Conservation (phyloP, 2,329 filamentous ascomycete genomes). For the Sporothrix pseudoabietina region DNA sequence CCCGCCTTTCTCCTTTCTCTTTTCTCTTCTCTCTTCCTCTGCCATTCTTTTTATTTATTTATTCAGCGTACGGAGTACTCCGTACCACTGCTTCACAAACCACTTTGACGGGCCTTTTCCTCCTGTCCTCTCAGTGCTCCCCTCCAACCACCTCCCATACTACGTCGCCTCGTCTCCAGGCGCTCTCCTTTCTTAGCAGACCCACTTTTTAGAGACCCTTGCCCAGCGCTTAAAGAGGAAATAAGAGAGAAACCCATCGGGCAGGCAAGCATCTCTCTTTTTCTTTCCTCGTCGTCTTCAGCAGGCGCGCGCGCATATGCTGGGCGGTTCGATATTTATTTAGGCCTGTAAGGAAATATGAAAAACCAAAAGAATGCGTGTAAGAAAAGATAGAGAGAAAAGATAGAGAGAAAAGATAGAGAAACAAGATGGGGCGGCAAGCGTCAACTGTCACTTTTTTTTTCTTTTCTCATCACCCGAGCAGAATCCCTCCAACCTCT, state of each 20-base stretch:
- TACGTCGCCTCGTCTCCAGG: not conserved
- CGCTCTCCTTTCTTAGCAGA: not conserved
- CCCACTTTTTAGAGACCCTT: constrained; percentile 13
- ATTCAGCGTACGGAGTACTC: not conserved
- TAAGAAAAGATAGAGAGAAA: not conserved
- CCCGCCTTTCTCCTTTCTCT: not conserved
- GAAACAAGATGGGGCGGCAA: not conserved
- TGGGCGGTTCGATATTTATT: constrained; percentile 10
- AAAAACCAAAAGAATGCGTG: not conserved
- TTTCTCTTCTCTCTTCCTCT: not conserved
- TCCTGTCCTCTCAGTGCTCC: not conserved
- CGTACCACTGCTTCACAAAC: not conserved
- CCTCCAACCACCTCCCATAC: not conserved
- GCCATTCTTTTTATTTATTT: not conserved
- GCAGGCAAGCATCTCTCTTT: not conserved
- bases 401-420: not conserved
- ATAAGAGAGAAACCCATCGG: not conserved
- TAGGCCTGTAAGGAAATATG: not conserved
- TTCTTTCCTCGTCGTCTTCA: not conserved
- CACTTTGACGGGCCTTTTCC: constrained; percentile 1
- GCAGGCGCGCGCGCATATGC: constrained; percentile 15
- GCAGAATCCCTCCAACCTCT: not conserved
- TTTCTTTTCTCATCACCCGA: not conserved
- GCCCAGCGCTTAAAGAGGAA: constrained; percentile 23
- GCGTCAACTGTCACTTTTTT: not conserved